A percentile compares a stretch with the other conserved stretches of the same genome.
Conservation (phyloP, 1,284 basidiomycete genomes). For the Singerocomus rubriflavus region DNA sequence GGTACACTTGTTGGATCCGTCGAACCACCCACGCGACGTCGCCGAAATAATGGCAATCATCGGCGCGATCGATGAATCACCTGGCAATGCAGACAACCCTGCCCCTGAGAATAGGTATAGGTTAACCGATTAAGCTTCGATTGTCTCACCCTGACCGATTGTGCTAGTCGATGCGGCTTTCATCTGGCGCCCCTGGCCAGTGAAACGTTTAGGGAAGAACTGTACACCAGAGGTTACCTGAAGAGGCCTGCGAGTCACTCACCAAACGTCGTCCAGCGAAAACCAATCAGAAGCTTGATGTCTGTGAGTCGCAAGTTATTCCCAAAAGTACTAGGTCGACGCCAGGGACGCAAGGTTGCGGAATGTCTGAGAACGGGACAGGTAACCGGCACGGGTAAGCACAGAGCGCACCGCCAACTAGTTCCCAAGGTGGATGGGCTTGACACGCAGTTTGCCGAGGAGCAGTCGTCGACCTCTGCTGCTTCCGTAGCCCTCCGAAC, state of each 20-base stretch:
- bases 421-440: conserved; percentile 10
- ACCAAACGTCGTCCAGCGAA: conserved; percentile 5
- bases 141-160: conserved; percentile 5
- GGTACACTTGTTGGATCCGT: neutral
- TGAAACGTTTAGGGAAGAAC: conserved; percentile 34
- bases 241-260: conserved; percentile 16
- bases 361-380: conserved; percentile 13
- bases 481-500: conserved; percentile 12
- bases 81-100: neutral
- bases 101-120: conserved; percentile 15
- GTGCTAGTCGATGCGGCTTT: conserved; percentile 5
- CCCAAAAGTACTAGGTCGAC: conserved; percentile 19
- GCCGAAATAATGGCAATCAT: conserved; percentile 7
- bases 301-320: conserved; percentile 6
- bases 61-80: neutral
- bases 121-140: neutral
- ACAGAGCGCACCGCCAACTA: neutral
- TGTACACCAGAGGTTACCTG: conserved; percentile 29
- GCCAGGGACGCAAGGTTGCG: conserved; percentile 16
- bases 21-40: conserved; percentile 6
- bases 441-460: conserved; percentile 5
- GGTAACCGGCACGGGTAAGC: conserved; percentile 7
- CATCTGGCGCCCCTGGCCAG: conserved; percentile 27
- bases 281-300: neutral
- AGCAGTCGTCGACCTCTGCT: conserved; percentile 3